Percentiles rank a stretch among this genome's conserved stretches.
phyloP scores from a whole-genome alignment of 1,139 yeast genomes.

The Barnettozyma hawaiiensis region DNA sequence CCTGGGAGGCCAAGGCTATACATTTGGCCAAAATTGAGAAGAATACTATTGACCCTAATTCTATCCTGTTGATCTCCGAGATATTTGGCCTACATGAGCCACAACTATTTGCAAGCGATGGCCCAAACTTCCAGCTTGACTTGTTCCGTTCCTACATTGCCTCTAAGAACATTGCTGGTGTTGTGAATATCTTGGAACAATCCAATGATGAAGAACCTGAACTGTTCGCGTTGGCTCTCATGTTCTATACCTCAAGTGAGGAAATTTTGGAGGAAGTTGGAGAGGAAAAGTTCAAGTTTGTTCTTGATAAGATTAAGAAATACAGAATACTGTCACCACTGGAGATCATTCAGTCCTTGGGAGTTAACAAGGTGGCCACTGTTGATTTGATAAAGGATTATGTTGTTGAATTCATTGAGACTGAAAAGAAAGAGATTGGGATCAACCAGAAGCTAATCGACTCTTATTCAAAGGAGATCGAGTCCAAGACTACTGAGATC shows the following conservation, averaged over 20 bases:
- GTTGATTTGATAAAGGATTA: constrained; percentile 71
- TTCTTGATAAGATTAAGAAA: constrained; percentile 50
- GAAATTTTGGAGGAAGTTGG: constrained; percentile 50
- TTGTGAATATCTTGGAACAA: constrained; percentile 50
- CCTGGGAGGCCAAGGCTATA: constrained; percentile 66
- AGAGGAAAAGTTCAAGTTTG: constrained; percentile 41
- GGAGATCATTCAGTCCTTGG: constrained; percentile 67
- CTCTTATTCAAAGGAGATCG: constrained; percentile 66
- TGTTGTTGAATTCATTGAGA: constrained; percentile 55
- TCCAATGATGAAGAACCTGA: constrained; percentile 61
- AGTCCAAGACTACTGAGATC: constrained; percentile 47
- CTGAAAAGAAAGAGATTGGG: constrained; percentile 58
- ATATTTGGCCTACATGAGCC: constrained; percentile 48
- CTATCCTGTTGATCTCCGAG: constrained; percentile 61
- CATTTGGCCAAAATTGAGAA: constrained; percentile 41
- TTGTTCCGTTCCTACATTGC: constrained; percentile 60
- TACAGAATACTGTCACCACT: constrained; percentile 62
- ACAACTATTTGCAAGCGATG: constrained; percentile 32
- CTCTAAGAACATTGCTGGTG: constrained; percentile 50
- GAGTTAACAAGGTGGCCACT: constrained; percentile 59
- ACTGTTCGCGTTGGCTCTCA: constrained; percentile 60
- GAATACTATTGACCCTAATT: constrained; percentile 47
- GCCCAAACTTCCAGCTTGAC: constrained; percentile 39
- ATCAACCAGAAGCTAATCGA: constrained; percentile 63
- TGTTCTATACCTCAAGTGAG: constrained; percentile 56